A percentile compares a stretch with the other conserved stretches of the same genome.
These are phyloP conservation scores for Leptographium radiaticola DNA, from an alignment of 2,329 filamentous ascomycete species.

Conservation along the genomic window DNA sequence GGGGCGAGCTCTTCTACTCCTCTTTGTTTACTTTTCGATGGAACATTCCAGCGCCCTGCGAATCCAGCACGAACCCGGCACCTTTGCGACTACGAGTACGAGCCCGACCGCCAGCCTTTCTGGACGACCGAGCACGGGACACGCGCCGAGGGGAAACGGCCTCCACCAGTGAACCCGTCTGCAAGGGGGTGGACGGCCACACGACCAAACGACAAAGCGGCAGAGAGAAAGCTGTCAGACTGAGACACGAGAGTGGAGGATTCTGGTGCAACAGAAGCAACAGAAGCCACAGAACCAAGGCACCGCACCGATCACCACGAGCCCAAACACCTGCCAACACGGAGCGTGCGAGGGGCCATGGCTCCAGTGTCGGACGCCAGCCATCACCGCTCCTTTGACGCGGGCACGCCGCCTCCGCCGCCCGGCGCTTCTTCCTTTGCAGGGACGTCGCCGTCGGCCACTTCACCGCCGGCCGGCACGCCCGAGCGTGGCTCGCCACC, in stretches of 20 bases:
- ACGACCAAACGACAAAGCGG: not conserved
- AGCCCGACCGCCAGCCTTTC: not conserved
- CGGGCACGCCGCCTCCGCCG: not conserved
- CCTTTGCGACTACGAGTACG: no score
- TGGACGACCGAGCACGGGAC: not conserved
- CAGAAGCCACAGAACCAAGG: not conserved
- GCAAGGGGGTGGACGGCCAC: not conserved
- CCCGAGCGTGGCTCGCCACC: not conserved
- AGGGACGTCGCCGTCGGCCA: not conserved
- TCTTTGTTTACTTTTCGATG: not conserved
- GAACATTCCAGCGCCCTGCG: not conserved
- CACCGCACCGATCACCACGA: no score
- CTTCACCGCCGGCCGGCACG: not conserved
- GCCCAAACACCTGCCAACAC: no score
- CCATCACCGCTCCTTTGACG: not conserved
- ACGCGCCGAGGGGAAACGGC: not conserved
- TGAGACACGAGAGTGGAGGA: not conserved
- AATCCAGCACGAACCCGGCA: not conserved
- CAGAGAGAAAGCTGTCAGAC: not conserved
- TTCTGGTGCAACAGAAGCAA: not conserved
- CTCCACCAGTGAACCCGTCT: not conserved
- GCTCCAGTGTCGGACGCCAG: not conserved
- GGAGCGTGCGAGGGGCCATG: not conserved
- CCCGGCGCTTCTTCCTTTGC: not conserved
- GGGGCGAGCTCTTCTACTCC: not conserved